These are phyloP conservation scores for Fusarium verrucosum DNA, from an alignment of 2,329 filamentous ascomycete species.

Conservation along the genomic window DNA sequence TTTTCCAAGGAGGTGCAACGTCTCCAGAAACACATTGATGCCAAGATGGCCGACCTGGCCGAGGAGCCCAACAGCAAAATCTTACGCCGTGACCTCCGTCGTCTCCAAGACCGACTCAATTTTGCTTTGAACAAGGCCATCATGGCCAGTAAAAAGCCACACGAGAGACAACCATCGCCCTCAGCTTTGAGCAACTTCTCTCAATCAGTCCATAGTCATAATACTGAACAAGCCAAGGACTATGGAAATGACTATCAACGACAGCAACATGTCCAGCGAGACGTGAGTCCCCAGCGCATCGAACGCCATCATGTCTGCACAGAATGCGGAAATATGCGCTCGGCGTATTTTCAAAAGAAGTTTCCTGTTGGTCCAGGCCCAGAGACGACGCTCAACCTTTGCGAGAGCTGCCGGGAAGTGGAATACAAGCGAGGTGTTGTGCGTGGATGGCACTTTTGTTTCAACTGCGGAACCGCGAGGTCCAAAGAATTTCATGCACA, in stretches of 20 bases:
- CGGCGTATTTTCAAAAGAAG: constrained; percentile 48
- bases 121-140: constrained; percentile 43
- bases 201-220: not conserved
- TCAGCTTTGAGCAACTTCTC: constrained; percentile 1
- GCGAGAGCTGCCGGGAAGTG: constrained; percentile 48
- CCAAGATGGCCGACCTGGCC: constrained; percentile 40
- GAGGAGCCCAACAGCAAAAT: constrained; percentile 33
- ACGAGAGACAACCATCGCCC: not conserved
- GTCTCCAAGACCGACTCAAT: constrained; percentile 47
- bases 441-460: constrained; percentile 54
- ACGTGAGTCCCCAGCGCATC: constrained; percentile 31
- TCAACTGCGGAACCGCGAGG: constrained; percentile 52
- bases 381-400: constrained; percentile 48
- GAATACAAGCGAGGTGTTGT: constrained; percentile 36
- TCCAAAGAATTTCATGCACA: constrained; percentile 52
- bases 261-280: constrained; percentile 9
- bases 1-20: constrained; percentile 37
- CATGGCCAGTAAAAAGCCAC: constrained; percentile 1
- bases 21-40: constrained; percentile 45
- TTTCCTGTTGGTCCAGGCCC: constrained; percentile 43
- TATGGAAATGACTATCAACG: not conserved
- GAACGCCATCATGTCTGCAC: constrained; percentile 49
- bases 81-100: constrained; percentile 40
- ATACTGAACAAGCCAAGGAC: not conserved
- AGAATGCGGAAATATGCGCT: constrained; percentile 50